These are phyloP conservation scores for Geotrichum klebahnii DNA, from an alignment of 1,139 yeast genomes.

Conservation along the genomic window DNA sequence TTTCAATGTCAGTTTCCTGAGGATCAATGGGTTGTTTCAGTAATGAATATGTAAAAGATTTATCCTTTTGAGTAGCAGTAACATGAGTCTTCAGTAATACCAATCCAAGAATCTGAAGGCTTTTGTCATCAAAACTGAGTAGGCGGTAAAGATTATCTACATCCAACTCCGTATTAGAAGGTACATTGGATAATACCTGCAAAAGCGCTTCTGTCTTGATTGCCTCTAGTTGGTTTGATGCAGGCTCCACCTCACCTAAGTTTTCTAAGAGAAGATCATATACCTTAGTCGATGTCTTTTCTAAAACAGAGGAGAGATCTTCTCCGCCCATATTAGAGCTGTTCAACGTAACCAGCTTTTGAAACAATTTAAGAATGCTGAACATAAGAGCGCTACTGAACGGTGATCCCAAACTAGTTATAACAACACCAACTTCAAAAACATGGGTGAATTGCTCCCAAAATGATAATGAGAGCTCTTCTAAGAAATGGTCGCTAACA, in stretches of 20 bases:
- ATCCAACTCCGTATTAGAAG: conserved; percentile 8
- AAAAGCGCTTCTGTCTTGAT: conserved; percentile 20
- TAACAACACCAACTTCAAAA: conserved; percentile 18
- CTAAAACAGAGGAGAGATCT: conserved; percentile 5
- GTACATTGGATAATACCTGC: conserved; percentile 2
- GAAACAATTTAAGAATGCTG: conserved; percentile 6
- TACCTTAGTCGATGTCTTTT: conserved; percentile 3
- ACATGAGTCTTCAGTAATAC: conserved; percentile 6
- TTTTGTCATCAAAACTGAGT: conserved; percentile 14
- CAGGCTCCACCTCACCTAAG: conserved; percentile 26
- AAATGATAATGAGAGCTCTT: conserved; percentile 14
- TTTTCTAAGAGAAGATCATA: conserved; percentile 13
- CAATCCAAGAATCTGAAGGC: conserved; percentile 12
- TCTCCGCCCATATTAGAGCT: conserved; percentile 4
- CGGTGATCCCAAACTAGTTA: conserved; percentile 12
- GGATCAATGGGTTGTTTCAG: conserved; percentile 16
- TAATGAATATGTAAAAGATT: conserved; percentile 19
- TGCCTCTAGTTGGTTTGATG: conserved; percentile 28
- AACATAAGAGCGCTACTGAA: conserved; percentile 10
- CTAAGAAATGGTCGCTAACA: conserved; percentile 5
- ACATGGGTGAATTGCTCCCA: conserved; percentile 16
- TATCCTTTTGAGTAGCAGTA: conserved; percentile 13
- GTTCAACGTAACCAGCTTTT: conserved; percentile 1
- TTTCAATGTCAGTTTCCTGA: conserved; percentile 19
- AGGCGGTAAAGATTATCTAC: conserved; percentile 11